Evolutionary conservation across 2,329 filamentous ascomycete genomes (phyloP).

Genomic region (Aureobasidium mangrovei): DNA sequence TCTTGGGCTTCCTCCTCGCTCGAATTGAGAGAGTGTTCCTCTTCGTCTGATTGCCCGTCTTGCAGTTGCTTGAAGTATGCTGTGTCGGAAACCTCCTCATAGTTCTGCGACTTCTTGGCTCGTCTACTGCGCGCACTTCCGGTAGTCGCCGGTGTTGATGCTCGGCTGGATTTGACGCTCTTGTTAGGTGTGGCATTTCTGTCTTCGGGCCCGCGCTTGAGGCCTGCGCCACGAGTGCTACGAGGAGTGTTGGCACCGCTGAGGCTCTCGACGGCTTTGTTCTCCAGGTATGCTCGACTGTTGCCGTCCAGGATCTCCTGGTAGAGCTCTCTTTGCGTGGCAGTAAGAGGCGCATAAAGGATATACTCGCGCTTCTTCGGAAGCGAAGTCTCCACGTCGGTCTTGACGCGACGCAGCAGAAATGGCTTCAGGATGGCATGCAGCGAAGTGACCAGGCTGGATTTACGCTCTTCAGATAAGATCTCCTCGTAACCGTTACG

Average conservation of each 20-base stretch:
- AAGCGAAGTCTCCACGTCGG: slow-evolving; percentile 83
- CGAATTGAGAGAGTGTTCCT: slow-evolving; percentile 28
- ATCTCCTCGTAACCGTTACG: slow-evolving; percentile 71
- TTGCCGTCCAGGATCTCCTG: slow-evolving; percentile 57
- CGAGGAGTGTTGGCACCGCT: slow-evolving; percentile 44
- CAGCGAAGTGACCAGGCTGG: slow-evolving; percentile 74
- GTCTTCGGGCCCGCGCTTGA: slow-evolving; percentile 44
- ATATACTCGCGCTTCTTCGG: slow-evolving; percentile 97
- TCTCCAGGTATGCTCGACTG: slow-evolving; percentile 55
- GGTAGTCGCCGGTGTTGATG: slow-evolving; percentile 58
- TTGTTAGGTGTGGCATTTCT: slow-evolving; percentile 50
- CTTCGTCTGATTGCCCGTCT: slow-evolving; percentile 28
- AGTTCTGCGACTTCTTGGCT: slow-evolving; percentile 47
- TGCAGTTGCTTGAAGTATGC: slow-evolving; percentile 76
- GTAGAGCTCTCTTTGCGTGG: slow-evolving; percentile 86
- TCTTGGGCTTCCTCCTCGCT: slow-evolving; percentile 54
- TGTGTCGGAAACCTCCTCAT: slow-evolving; percentile 67
- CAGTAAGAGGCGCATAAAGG: slow-evolving; percentile 82
- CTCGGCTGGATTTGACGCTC: slow-evolving; percentile 63
- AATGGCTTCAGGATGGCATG: slow-evolving; percentile 91
- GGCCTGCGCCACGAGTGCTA: slow-evolving; percentile 35
- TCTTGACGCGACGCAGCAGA: slow-evolving; percentile 78
- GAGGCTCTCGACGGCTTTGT: slow-evolving; percentile 62
- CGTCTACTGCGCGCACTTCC: slow-evolving; percentile 39
- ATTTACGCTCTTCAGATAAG: slow-evolving; percentile 67